Evolutionary conservation across 2,329 filamentous ascomycete species (phyloP).

Genomic region (Aureobasidium sp.): DNA sequence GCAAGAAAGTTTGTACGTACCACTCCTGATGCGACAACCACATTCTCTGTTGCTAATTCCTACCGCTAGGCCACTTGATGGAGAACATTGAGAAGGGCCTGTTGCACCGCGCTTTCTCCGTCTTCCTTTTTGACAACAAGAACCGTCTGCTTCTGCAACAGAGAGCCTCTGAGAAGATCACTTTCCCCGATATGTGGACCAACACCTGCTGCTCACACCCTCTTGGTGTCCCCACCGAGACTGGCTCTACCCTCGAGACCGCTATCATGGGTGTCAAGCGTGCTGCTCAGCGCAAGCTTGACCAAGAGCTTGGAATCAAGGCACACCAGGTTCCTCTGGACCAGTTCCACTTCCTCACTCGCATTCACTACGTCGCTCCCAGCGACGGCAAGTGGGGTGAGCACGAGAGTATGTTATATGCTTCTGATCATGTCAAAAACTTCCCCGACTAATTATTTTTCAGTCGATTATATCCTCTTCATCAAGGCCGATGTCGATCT

Average conservation of each 20-base stretch:
- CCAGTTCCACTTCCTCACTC: constrained; percentile 84
- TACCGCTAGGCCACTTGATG: constrained; percentile 77
- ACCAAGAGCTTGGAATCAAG: constrained; percentile 92
- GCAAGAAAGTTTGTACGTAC: constrained; percentile 88
- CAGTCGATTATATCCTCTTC: constrained; percentile 98
- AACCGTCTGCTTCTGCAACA: constrained; percentile 93
- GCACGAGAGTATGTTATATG: constrained; percentile 70
- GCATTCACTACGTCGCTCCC: constrained; percentile 97
- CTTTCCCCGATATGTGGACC: constrained; percentile 99
- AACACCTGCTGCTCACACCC: constrained; percentile 99
- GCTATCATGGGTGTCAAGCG: constrained; percentile 81
- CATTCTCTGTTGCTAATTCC: not conserved
- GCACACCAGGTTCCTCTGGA: constrained; percentile 80
- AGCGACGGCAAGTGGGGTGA: constrained; percentile 98
- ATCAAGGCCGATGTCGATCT: constrained; percentile 90
- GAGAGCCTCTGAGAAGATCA: constrained; percentile 93
- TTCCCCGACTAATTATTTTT: constrained; percentile 17
- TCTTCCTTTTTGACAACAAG: constrained; percentile 92
- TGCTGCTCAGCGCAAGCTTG: constrained; percentile 84
- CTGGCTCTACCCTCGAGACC: constrained; percentile 69
- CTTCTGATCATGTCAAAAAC: not conserved
- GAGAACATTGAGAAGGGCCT: constrained; percentile 95
- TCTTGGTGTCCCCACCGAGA: constrained; percentile 83
- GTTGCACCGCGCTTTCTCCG: constrained; percentile 93
- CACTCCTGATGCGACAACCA: not conserved